These are phyloP conservation scores for Sinapis alba DNA, from an alignment of 441 rosid genomes.

Conservation along the genomic window DNA sequence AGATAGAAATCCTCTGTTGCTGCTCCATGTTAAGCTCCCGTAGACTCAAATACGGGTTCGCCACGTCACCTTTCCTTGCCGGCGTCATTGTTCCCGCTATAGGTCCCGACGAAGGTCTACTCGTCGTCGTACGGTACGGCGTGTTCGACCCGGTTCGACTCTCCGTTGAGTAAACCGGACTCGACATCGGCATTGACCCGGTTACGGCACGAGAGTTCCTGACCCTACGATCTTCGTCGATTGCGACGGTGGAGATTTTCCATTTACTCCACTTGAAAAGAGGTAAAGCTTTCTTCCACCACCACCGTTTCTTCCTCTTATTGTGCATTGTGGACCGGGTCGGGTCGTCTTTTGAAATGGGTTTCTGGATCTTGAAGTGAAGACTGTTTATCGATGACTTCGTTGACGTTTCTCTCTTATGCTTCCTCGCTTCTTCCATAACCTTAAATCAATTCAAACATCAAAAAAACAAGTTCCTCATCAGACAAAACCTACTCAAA, in stretches of 20 bases:
- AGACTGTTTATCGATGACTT: constrained; percentile 49
- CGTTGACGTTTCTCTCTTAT: constrained; percentile 50
- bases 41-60: constrained; percentile 65
- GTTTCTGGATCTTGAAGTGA: constrained; percentile 82
- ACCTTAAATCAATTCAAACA: constrained; percentile 47
- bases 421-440: constrained; percentile 72
- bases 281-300: constrained; percentile 78
- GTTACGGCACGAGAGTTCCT: constrained; percentile 54
- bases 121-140: constrained; percentile 50
- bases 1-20: constrained; percentile 55
- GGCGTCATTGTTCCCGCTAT: constrained; percentile 64
- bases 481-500: neutral
- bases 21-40: constrained; percentile 71
- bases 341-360: constrained; percentile 65
- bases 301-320: constrained; percentile 52
- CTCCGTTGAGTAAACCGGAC: constrained; percentile 70
- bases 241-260: constrained; percentile 24
- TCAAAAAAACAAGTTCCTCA: neutral
- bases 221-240: constrained; percentile 40
- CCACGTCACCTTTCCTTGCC: constrained; percentile 47
- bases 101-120: constrained; percentile 60
- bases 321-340: constrained; percentile 34
- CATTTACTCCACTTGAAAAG: constrained; percentile 61
- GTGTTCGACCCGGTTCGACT: constrained; percentile 62
- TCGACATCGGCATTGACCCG: constrained; percentile 52